A percentile compares a stretch with the other conserved stretches of the same genome.
Conservation (phyloP, 73 alveolate species). For the Tetrahymena elliotti region DNA sequence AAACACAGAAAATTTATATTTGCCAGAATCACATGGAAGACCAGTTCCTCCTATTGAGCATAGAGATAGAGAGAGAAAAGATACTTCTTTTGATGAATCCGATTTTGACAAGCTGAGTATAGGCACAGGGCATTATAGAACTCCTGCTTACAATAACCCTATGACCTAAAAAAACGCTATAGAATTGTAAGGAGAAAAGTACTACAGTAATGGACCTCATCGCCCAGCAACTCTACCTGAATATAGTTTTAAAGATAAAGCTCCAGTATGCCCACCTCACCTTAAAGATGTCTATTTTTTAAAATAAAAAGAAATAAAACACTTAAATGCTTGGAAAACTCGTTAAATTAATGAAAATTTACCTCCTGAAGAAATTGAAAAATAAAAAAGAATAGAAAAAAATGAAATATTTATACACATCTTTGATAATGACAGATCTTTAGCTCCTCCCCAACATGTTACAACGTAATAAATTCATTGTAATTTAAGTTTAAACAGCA, state of each 20-base stretch:
- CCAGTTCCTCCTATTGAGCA: background rate
- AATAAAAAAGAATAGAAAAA: constrained; percentile 19
- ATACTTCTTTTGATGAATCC: background rate
- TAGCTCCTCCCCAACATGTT: constrained; percentile 43
- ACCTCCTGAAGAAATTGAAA: constrained; percentile 1
- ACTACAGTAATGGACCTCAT: background rate
- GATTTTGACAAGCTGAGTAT: background rate
- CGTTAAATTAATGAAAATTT: background rate
- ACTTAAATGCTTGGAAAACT: constrained; percentile 25
- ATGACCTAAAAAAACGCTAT: constrained; percentile 2
- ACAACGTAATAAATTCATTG: background rate
- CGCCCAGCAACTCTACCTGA: background rate
- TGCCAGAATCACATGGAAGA: background rate
- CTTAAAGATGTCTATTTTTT: constrained; percentile 8
- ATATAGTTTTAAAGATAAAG: constrained; percentile 32
- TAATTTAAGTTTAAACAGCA: background rate
- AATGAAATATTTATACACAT: constrained; percentile 26
- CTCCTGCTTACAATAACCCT: constrained; percentile 18
- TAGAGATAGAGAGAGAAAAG: background rate
- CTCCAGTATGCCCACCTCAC: constrained; percentile 44
- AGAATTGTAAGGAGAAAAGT: background rate
- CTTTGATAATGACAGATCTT: constrained; percentile 23
- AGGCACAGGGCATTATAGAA: constrained; percentile 7
- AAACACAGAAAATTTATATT: background rate
- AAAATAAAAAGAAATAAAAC: constrained; percentile 26